Percentiles rank a stretch among this genome's conserved stretches.
Conservation (phyloP, 176 grass and related monocot genomes). For the Paspalum vaginatum region DNA sequence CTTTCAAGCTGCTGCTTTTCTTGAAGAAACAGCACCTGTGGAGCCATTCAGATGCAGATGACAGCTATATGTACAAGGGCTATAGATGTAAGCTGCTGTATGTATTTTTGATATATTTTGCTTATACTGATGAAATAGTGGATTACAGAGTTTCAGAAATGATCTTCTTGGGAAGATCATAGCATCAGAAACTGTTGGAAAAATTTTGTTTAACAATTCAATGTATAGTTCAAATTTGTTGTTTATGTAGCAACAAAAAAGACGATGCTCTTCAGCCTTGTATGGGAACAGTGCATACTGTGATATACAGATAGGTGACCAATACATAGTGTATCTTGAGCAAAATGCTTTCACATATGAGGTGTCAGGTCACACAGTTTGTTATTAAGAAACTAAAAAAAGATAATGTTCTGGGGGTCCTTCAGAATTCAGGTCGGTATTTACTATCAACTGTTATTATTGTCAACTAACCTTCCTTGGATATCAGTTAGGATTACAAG, state of each 20-base stretch:
- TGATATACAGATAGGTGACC: conserved; percentile 8
- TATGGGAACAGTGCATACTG: background rate
- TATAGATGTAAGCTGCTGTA: conserved; percentile 60
- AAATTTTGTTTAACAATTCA: conserved; percentile 22
- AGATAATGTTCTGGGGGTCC: background rate
- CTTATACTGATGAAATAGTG: conserved; percentile 38
- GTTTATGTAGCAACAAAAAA: conserved; percentile 18
- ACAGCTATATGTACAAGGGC: conserved; percentile 43
- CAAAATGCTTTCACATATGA: conserved; percentile 21
- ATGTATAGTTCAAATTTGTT: conserved; percentile 41
- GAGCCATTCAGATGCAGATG: conserved; percentile 99
- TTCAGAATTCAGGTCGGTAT: background rate
- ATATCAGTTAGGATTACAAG: background rate
- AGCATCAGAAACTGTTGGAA: conserved; percentile 20
- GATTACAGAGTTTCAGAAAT: conserved; percentile 35
- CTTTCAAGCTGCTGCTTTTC: conserved; percentile 90
- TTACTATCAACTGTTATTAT: conserved; percentile 15
- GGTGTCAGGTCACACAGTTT: background rate
- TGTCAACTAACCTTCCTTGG: background rate
- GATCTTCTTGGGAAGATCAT: conserved; percentile 37
- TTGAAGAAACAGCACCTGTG: conserved; percentile 94
- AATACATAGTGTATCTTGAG: conserved; percentile 25
- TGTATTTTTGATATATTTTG: conserved; percentile 38
- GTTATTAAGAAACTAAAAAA: conserved; percentile 23
- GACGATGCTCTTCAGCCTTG: conserved; percentile 20